Conservation (phyloP, 2,329 filamentous ascomycete genomes). For the Sphaerulina populicola region DNA sequence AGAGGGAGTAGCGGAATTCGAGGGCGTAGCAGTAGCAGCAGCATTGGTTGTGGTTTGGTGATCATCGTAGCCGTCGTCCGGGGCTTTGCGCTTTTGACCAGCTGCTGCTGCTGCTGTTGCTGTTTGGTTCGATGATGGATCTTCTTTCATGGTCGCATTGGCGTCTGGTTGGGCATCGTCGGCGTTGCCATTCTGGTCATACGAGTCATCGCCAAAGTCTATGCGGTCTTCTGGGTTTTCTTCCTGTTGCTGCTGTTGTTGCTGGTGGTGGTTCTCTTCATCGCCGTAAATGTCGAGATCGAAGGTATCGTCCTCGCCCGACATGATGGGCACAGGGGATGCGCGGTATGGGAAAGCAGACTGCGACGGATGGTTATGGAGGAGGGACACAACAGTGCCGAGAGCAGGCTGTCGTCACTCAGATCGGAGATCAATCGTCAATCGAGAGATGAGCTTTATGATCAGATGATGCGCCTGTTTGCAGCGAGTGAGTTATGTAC, state of each 20-base stretch:
- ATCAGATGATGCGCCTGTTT: neutral
- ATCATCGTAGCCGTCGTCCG: conserved; percentile 40
- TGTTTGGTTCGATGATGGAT: neutral
- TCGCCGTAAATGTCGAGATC: conserved; percentile 64
- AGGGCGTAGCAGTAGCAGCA: conserved; percentile 43
- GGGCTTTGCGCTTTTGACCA: conserved; percentile 56
- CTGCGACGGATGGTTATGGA: conserved; percentile 7
- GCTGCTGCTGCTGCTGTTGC: conserved; percentile 39
- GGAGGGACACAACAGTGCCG: neutral
- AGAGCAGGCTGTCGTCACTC: neutral
- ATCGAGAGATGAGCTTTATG: neutral
- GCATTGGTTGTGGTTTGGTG: conserved; percentile 33
- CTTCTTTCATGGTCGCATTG: conserved; percentile 18
- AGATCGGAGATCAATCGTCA: neutral
- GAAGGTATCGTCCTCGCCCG: conserved; percentile 59
- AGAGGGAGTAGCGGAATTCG: conserved; percentile 40
- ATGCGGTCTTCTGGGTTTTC: conserved; percentile 19
- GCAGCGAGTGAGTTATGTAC: conserved; percentile 19
- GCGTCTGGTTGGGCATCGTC: conserved; percentile 2
- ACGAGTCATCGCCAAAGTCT: conserved; percentile 21
- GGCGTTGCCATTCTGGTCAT: neutral
- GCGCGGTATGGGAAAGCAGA: conserved; percentile 2
- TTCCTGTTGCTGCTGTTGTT: conserved; percentile 26
- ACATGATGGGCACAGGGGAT: conserved; percentile 21
- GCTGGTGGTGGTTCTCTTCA: conserved; percentile 33